phyloP scores from a whole-genome alignment of 495 filamentous ascomycete species.

The Podospora pseudocomata region DNA sequence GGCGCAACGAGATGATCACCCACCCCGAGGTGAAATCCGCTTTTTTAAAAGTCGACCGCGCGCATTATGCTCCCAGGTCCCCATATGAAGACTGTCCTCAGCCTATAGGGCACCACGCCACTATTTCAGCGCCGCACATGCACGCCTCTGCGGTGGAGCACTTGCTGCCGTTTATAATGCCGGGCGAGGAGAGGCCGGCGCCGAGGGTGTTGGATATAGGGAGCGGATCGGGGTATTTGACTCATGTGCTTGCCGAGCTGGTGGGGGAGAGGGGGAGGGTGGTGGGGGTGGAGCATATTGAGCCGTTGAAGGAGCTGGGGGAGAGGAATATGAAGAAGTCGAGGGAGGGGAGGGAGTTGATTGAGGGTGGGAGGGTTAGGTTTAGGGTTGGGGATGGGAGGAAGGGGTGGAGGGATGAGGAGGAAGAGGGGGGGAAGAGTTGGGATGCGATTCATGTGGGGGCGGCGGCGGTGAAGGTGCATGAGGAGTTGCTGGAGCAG shows the following conservation, averaged over 20 bases:
- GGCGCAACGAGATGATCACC: slow-evolving; percentile 65
- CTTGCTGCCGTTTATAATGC: slow-evolving; percentile 59
- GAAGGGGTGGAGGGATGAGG: slow-evolving; percentile 58
- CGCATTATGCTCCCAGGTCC: slow-evolving; percentile 63
- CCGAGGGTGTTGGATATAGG: slow-evolving; percentile 78
- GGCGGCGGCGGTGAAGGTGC: slow-evolving; percentile 73
- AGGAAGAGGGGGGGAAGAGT: slow-evolving; percentile 34
- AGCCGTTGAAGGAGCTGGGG: slow-evolving; percentile 68
- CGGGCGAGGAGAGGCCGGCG: slow-evolving; percentile 36
- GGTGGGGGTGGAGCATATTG: slow-evolving; percentile 88
- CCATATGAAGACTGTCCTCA: slow-evolving; percentile 92
- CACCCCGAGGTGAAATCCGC: slow-evolving; percentile 67
- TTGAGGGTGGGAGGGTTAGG: slow-evolving; percentile 58
- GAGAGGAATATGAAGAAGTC: slow-evolving; percentile 71
- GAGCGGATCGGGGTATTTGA: slow-evolving; percentile 86
- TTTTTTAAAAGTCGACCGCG: slow-evolving; percentile 84
- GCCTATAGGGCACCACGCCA: slow-evolving; percentile 79
- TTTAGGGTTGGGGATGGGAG: slow-evolving; percentile 83
- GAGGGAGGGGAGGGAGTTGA: slow-evolving; percentile 56
- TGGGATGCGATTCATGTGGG: slow-evolving; percentile 96
- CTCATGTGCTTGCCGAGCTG: slow-evolving; percentile 81
- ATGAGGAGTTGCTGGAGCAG: slow-evolving; percentile 71
- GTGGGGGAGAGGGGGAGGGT: slow-evolving; percentile 59
- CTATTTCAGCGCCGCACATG: slow-evolving; percentile 97
- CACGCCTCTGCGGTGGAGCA: slow-evolving; percentile 76